phyloP scores from a whole-genome alignment of 164 flowering plant genomes.

The Akebia trifoliata region DNA sequence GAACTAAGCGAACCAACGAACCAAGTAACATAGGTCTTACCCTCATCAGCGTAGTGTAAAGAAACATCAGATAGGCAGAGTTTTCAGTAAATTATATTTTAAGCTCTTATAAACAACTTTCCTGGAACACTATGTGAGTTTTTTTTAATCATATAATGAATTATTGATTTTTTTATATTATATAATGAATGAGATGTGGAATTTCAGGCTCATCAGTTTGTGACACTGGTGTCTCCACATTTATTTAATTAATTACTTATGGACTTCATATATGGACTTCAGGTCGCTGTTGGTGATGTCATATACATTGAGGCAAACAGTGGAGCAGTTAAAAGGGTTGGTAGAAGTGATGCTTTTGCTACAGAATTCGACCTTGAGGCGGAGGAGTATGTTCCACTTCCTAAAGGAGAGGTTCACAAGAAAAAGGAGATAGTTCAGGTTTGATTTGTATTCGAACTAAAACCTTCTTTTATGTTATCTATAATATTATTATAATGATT shows the following conservation, averaged over 20 bases:
- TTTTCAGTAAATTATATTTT: neutral
- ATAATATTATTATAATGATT: neutral
- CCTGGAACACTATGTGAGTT: neutral
- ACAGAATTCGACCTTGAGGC: conserved; percentile 99
- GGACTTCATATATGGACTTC: neutral
- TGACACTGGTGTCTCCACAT: neutral
- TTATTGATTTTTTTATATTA: no score
- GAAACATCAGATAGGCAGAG: no score
- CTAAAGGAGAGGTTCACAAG: conserved; percentile 99
- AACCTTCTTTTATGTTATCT: neutral
- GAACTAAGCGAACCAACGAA: no score
- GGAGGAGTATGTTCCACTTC: conserved; percentile 99
- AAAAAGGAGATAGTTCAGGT: conserved; percentile 99
- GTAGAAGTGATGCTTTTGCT: conserved; percentile 98
- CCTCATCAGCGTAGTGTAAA: no score
- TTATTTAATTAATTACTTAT: neutral
- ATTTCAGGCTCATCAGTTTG: neutral
- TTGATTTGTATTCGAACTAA: neutral
- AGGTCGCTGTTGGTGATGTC: conserved; percentile 99
- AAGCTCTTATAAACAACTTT: neutral
- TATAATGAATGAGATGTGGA: neutral
- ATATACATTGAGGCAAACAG: conserved; percentile 96
- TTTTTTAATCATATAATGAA: no score
- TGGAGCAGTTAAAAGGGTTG: conserved; percentile 98
- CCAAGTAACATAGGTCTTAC: no score